Evolutionary conservation across 1,284 basidiomycete genomes (phyloP).

Genomic region (Sutorius eximius): DNA sequence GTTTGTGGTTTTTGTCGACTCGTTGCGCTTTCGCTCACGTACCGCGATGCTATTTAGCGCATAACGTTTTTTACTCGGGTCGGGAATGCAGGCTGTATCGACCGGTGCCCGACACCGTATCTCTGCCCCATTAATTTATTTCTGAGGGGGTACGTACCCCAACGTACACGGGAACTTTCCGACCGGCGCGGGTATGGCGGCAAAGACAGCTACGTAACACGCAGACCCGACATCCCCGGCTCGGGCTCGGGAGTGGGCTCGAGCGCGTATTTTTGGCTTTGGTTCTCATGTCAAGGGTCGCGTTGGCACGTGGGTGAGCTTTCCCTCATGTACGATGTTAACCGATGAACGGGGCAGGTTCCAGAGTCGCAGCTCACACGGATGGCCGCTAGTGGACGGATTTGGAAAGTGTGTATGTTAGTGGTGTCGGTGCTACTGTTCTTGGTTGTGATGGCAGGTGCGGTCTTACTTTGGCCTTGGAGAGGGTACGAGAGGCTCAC

Average conservation of each 20-base stretch:
- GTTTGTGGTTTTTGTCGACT: not conserved
- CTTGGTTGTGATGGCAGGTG: not conserved
- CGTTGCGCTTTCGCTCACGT: not conserved
- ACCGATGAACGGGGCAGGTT: not conserved
- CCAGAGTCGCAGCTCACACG: not conserved
- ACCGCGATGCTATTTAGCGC: not conserved
- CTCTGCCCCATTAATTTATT: not conserved
- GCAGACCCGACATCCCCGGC: too few species aligned
- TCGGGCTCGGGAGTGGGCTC: not conserved
- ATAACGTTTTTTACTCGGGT: not conserved
- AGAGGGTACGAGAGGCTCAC: too few species aligned
- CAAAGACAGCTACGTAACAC: not conserved
- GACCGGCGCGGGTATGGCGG: not conserved
- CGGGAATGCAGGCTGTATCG: not conserved
- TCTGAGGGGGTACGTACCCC: not conserved
- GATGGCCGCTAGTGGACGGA: not conserved
- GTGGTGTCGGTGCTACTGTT: too few species aligned
- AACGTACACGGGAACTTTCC: not conserved
- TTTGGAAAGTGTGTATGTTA: not conserved
- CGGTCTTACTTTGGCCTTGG: not conserved
- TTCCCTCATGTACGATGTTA: not conserved
- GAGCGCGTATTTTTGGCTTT: not conserved
- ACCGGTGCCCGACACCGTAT: not conserved
- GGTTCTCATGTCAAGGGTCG: not conserved
- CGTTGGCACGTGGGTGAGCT: not conserved